A percentile compares a stretch with the other conserved stretches of the same genome.
phyloP scores from a whole-genome alignment of 768 basidiomycete species.

The Pisolithus microcarpus region DNA sequence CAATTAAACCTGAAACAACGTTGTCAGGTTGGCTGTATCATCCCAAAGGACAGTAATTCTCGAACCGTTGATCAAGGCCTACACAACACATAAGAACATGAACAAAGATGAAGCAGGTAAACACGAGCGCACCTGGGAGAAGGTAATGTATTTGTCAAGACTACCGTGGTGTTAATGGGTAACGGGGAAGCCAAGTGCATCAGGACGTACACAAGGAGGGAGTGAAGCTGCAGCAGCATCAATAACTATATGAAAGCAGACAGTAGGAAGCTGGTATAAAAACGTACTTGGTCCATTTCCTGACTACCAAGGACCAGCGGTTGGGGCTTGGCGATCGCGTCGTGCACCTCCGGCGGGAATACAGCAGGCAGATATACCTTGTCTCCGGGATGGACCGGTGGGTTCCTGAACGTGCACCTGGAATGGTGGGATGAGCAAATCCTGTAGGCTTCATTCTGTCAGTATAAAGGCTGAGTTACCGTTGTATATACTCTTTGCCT shows the following conservation, averaged over 20 bases:
- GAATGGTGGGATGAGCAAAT: not conserved
- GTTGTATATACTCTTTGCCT: conserved; percentile 46
- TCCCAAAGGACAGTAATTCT: not conserved
- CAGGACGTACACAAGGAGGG: conserved; percentile 40
- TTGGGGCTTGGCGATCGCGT: conserved; percentile 8
- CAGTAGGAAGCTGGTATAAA: too few relatives aligned
- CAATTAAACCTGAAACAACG: conserved; percentile 4
- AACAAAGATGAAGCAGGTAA: not conserved
- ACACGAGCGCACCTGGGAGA: not conserved
- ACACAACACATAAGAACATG: not conserved
- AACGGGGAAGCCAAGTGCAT: not conserved
- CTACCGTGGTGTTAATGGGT: not conserved
- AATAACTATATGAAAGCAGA: not conserved
- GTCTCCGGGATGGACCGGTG: conserved; percentile 27
- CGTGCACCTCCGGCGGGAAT: conserved; percentile 38
- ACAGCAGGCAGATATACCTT: conserved; percentile 42
- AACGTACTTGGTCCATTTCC: conserved; percentile 40
- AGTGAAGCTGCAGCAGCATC: conserved; percentile 34
- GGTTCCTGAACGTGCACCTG: conserved; percentile 42
- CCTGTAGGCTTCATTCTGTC: not conserved
- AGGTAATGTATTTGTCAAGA: conserved; percentile 4
- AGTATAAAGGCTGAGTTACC: conserved; percentile 28
- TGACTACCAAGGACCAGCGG: conserved; percentile 36
- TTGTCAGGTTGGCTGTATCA: not conserved
- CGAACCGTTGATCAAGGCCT: conserved; percentile 2